Evolutionary conservation across 345 rosid species (phyloP).

Genomic region (Diplotaxis tenuifolia): DNA sequence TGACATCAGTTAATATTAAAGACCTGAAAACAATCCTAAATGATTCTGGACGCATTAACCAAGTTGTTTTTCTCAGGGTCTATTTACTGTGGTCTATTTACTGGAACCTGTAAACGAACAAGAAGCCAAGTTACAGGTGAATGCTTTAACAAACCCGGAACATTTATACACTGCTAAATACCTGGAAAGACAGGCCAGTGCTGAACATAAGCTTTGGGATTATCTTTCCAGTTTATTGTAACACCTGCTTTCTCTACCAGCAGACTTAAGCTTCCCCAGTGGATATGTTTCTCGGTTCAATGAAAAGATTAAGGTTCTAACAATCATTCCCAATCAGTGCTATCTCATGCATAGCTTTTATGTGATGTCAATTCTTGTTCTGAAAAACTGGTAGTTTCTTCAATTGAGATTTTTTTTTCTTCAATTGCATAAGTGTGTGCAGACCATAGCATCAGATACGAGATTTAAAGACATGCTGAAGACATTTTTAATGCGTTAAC

Average conservation of each 20-base stretch:
- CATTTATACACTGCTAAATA: conserved; percentile 11
- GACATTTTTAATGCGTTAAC: conserved; percentile 43
- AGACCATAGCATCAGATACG: conserved; percentile 64
- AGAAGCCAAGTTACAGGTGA: no score
- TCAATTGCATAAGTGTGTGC: conserved; percentile 6
- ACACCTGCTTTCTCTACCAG: conserved; percentile 69
- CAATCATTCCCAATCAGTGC: no score
- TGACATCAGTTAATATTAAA: background rate
- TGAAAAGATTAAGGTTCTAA: conserved; percentile 68
- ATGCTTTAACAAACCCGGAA: background rate
- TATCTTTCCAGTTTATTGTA: conserved; percentile 65
- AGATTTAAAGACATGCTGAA: conserved; percentile 66
- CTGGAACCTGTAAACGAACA: conserved; percentile 75
- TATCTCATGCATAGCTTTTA: no score
- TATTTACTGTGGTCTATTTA: no score
- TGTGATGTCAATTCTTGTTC: no score
- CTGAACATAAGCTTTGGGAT: conserved; percentile 77
- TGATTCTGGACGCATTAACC: background rate
- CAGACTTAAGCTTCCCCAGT: conserved; percentile 59
- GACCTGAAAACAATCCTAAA: background rate
- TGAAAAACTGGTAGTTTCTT: no score
- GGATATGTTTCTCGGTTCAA: conserved; percentile 67
- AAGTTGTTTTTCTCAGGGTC: background rate
- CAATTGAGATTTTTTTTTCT: no score
- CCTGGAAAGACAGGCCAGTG: conserved; percentile 98